These are phyloP conservation scores for Rhodamnia rubescens DNA, from an alignment of 345 rosid species.

Conservation along the genomic window DNA sequence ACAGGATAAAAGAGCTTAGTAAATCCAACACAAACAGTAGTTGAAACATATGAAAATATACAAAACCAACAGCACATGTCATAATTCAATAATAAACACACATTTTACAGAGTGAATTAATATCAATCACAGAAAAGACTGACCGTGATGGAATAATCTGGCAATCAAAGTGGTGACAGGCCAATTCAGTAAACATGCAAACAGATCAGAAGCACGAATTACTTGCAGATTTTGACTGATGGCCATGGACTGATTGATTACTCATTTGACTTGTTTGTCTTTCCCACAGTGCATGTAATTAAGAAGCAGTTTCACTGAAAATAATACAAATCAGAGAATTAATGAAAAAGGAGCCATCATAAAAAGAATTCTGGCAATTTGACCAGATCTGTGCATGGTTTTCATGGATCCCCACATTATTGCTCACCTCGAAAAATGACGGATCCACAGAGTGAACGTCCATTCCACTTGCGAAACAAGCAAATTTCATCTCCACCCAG, in stretches of 20 bases:
- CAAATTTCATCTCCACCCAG: background rate
- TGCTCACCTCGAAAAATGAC: background rate
- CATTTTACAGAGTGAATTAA: background rate
- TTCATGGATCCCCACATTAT: background rate
- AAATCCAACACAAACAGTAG: background rate
- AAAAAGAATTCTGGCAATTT: background rate
- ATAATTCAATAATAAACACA: background rate
- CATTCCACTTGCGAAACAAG: background rate
- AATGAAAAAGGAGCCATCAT: background rate
- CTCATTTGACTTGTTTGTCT: background rate
- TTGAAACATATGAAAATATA: background rate
- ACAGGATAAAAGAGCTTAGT: background rate
- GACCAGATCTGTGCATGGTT: background rate
- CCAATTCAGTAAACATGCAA: background rate
- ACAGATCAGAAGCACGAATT: background rate
- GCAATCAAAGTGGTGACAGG: background rate
- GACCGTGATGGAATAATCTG: background rate
- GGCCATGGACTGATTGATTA: background rate
- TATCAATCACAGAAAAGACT: background rate
- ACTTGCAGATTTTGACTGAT: background rate
- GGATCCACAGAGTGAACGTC: background rate
- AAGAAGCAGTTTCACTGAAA: background rate
- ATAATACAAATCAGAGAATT: background rate
- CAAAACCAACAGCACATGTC: background rate
- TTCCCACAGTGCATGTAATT: background rate